Evolutionary conservation across 1,284 basidiomycete genomes (phyloP).

Genomic region (Papiliotrema laurentii): DNA sequence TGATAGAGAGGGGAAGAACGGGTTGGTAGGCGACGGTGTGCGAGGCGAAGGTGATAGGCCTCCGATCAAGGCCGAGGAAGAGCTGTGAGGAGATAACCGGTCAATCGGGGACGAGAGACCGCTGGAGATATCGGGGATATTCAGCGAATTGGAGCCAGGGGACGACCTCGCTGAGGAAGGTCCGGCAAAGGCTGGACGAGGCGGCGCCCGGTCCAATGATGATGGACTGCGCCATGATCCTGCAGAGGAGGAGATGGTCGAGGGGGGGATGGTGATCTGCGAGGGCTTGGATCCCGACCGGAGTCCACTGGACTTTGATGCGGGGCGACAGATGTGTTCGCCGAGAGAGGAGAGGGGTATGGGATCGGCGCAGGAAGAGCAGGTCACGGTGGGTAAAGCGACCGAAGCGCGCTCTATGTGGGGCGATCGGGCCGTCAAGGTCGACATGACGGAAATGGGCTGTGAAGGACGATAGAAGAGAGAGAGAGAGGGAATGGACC

Average conservation of each 20-base stretch:
- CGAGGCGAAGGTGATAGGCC: conserved; percentile 7
- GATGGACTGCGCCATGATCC: conserved; percentile 27
- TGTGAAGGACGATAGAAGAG: no score
- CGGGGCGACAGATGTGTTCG: conserved; percentile 62
- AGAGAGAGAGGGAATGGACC: no score
- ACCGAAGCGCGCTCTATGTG: conserved; percentile 60
- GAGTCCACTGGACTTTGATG: conserved; percentile 20
- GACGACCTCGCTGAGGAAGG: conserved; percentile 25
- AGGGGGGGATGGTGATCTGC: conserved; percentile 26
- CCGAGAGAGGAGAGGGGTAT: conserved; percentile 66
- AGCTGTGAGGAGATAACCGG: conserved; percentile 7
- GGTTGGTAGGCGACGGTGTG: conserved; percentile 34
- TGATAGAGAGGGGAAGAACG: conserved; percentile 29
- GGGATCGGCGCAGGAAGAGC: conserved; percentile 65
- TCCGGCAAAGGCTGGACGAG: conserved; percentile 21
- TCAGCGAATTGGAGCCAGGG: conserved; percentile 8
- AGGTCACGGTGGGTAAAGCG: conserved; percentile 72
- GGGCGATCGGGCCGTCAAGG: conserved; percentile 17
- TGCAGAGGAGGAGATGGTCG: conserved; percentile 7
- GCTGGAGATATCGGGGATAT: conserved; percentile 5
- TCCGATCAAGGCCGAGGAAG: conserved; percentile 6
- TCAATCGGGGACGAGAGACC: conserved; percentile 11
- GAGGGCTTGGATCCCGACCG: conserved; percentile 19
- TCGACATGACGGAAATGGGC: conserved; percentile 18
- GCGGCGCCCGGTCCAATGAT: conserved; percentile 23